Conservation (phyloP, 1,284 basidiomycete species). For the Singerocomus inundabilis region DNA sequence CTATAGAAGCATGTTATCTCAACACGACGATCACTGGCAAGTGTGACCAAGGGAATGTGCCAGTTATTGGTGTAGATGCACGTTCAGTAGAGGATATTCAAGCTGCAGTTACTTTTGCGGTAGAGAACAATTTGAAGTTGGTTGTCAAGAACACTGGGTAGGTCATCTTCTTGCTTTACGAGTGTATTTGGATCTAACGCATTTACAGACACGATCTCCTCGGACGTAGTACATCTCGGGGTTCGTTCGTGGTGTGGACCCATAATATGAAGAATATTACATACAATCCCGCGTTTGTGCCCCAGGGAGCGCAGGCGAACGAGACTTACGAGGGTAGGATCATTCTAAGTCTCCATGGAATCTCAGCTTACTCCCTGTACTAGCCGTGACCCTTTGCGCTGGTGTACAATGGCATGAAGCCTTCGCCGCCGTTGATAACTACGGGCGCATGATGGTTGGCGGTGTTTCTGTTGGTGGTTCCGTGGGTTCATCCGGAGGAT, state of each 20-base stretch:
- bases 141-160: conserved; percentile 50
- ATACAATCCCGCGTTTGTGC: conserved; percentile 33
- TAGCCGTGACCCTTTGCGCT: conserved; percentile 42
- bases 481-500: conserved; percentile 41
- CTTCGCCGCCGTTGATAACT: conserved; percentile 35
- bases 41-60: conserved; percentile 43
- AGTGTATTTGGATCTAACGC: too few relatives aligned
- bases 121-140: conserved; percentile 39
- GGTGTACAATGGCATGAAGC: conserved; percentile 48
- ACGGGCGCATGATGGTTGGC: conserved; percentile 38
- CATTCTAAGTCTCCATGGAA: too few relatives aligned
- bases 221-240: conserved; percentile 38
- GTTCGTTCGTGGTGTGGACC: conserved; percentile 36
- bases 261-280: too few relatives aligned
- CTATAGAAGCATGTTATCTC: conserved; percentile 41
- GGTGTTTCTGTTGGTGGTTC: conserved; percentile 38
- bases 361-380: not conserved
- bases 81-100: conserved; percentile 37
- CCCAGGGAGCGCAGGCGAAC: conserved; percentile 28
- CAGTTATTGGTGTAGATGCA: conserved; percentile 44
- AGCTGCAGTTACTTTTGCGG: conserved; percentile 30
- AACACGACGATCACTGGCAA: conserved; percentile 38
- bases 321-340: conserved; percentile 15
- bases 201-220: conserved; percentile 38
- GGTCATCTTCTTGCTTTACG: too few relatives aligned